phyloP scores from a whole-genome alignment of 768 basidiomycete genomes.

The Russula virescens region DNA sequence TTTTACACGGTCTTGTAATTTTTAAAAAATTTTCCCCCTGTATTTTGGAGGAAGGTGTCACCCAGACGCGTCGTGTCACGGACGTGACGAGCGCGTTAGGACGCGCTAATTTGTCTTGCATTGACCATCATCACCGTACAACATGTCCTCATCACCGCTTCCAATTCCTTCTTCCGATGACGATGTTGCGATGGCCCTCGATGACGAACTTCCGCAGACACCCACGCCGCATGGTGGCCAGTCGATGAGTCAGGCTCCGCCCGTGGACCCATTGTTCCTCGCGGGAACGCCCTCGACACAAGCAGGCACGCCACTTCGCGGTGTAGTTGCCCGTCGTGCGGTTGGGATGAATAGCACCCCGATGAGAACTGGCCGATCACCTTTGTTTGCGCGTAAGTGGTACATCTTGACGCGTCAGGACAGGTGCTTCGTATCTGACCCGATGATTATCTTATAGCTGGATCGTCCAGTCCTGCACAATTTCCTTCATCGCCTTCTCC shows the following conservation, averaged over 20 bases:
- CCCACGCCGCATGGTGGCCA: constrained; percentile 28
- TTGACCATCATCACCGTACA: not conserved
- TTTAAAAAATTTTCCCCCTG: too few relatives aligned
- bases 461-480: constrained; percentile 30
- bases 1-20: too few relatives aligned
- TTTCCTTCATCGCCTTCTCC: constrained; percentile 29
- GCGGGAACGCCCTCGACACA: constrained; percentile 21
- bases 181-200: constrained; percentile 12
- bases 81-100: constrained; percentile 22
- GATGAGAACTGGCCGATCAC: constrained; percentile 20
- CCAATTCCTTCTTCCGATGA: constrained; percentile 24
- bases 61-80: constrained; percentile 17
- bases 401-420: not conserved
- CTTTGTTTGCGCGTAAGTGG: constrained; percentile 22
- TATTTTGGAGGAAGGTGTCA: too few relatives aligned
- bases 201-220: constrained; percentile 22
- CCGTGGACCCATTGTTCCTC: constrained; percentile 19
- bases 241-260: constrained; percentile 31
- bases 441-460: constrained; percentile 1
- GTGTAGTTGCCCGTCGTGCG: constrained; percentile 19
- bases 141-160: constrained; percentile 24
- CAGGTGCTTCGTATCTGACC: not conserved
- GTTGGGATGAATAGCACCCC: constrained; percentile 22
- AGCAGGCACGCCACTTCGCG: constrained; percentile 20
- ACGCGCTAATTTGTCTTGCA: constrained; percentile 4